A percentile compares a stretch with the other conserved stretches of the same genome.
These are phyloP conservation scores for Manihot esculenta DNA, from an alignment of 441 rosid genomes.

Conservation along the genomic window DNA sequence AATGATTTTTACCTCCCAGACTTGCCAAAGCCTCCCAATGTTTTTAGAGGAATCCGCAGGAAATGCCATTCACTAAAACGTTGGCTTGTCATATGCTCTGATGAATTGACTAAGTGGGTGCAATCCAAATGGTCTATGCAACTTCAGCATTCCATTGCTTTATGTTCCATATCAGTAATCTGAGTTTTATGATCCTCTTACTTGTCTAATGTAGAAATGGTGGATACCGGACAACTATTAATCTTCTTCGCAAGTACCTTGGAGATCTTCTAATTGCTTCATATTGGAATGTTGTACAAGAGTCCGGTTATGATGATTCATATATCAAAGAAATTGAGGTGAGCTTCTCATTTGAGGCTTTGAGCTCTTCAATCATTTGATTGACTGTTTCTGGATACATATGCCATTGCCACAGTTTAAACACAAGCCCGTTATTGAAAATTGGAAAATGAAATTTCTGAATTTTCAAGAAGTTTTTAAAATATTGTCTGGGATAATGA, in stretches of 20 bases:
- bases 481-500: not conserved
- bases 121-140: not conserved
- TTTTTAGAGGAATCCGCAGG: slow-evolving; percentile 80
- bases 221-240: slow-evolving; percentile 43
- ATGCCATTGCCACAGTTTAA: not conserved
- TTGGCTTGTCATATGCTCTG: slow-evolving; percentile 89
- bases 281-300: slow-evolving; percentile 57
- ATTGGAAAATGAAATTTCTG: not conserved
- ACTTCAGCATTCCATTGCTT: not conserved
- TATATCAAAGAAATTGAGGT: slow-evolving; percentile 94
- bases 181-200: slow-evolving; percentile 5
- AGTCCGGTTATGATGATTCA: slow-evolving; percentile 75
- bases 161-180: not conserved
- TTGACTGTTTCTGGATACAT: not conserved
- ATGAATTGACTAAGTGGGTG: slow-evolving; percentile 75
- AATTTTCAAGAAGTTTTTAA: not conserved
- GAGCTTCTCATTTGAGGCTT: slow-evolving; percentile 17
- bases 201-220: slow-evolving; percentile 56
- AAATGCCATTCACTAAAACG: slow-evolving; percentile 67
- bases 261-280: slow-evolving; percentile 88
- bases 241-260: slow-evolving; percentile 85
- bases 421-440: not conserved
- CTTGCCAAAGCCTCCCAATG: slow-evolving; percentile 78
- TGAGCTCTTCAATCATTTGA: not conserved
- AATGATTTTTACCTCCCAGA: slow-evolving; percentile 61